Conservation (phyloP, 2,329 filamentous ascomycete genomes). For the Venturia carpophila region DNA sequence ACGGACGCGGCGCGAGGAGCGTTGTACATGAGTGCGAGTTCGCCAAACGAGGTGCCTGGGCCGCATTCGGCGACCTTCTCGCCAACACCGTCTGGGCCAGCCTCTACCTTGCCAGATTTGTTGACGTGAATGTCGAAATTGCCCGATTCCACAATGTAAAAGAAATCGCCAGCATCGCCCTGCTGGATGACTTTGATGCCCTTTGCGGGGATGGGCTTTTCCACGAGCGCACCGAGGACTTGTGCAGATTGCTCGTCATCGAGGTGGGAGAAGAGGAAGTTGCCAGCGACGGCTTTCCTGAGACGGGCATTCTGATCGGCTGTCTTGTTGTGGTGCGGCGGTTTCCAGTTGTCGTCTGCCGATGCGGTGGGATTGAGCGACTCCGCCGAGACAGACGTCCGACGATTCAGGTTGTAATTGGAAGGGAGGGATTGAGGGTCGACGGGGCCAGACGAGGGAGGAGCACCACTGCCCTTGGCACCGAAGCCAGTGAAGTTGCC, state of each 20-base stretch:
- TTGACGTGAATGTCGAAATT: constrained; percentile 90
- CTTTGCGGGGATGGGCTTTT: constrained; percentile 92
- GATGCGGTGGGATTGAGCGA: constrained; percentile 84
- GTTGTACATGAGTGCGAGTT: constrained; percentile 97
- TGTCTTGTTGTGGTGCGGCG: constrained; percentile 77
- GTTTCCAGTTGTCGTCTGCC: constrained; percentile 80
- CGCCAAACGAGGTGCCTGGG: constrained; percentile 88
- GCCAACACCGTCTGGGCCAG: constrained; percentile 75
- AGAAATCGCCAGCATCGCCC: constrained; percentile 92
- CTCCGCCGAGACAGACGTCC: constrained; percentile 94
- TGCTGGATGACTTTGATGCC: constrained; percentile 87
- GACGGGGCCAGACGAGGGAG: constrained; percentile 33
- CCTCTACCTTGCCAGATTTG: constrained; percentile 63
- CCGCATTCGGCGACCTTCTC: constrained; percentile 73
- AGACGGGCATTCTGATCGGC: constrained; percentile 72
- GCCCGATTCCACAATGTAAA: constrained; percentile 92
- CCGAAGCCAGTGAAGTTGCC: constrained; percentile 32
- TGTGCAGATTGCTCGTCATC: constrained; percentile 87
- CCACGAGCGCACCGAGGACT: constrained; percentile 81
- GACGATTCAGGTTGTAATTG: constrained; percentile 88
- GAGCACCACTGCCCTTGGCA: constrained; percentile 21
- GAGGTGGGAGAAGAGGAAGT: constrained; percentile 89
- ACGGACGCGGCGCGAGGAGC: constrained; percentile 92
- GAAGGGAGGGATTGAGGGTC: constrained; percentile 68
- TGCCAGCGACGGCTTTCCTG: constrained; percentile 71